Evolutionary conservation across 2,329 filamentous ascomycete genomes (phyloP), one percentile per base, ranked within the genome.

Genomic region (Pseudogymnoascus sp.): DNA sequence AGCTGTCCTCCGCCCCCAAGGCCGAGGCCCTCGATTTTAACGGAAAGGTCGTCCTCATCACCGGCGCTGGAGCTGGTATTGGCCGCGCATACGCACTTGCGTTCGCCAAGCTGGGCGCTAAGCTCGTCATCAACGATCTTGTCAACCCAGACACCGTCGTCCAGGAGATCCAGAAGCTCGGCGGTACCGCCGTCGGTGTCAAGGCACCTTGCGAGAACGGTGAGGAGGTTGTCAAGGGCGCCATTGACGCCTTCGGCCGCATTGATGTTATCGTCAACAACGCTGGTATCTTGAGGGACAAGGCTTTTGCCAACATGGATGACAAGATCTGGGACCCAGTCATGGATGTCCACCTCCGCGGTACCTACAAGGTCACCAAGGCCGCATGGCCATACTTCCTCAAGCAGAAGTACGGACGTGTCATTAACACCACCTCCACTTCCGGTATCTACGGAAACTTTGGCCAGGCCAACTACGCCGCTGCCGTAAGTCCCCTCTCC

Each of bases 371-470:
- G 81, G 86, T 93, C 68, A 93, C 91, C 74, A 97, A 96, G 84
- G 95, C 95, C 66, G 95, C 95, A 19, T 99, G 93, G 92, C 95
- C 95, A 61, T 90, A 96, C 77, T 90, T 99, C 82, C 82, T 97
- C 61, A 96, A 97, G 84, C 95, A 99, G 78, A 97, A 97, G 82
- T 99, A 97, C 73, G 95, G 95, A 69, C 91, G 95, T 72, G 86
- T 99, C 66, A 82, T 99, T 73, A 99, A 99, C 83, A 99, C 95
- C 59, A 95, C 95, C 42, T 96, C 91, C 37, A 97, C 95, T 59
- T 96, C 90, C 71, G 95, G 95, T 77, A 96, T 99, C 76, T 99
- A 99, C 75, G 95, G 95, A 70, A 99, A 97, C 84, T 99, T 99
- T 75, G 95, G 95, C 67, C 95, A 99, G 79, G 91, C 93, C 72